Evolutionary conservation across 768 basidiomycete species (phyloP).

Genomic region (Psilocybe cyanescens): DNA sequence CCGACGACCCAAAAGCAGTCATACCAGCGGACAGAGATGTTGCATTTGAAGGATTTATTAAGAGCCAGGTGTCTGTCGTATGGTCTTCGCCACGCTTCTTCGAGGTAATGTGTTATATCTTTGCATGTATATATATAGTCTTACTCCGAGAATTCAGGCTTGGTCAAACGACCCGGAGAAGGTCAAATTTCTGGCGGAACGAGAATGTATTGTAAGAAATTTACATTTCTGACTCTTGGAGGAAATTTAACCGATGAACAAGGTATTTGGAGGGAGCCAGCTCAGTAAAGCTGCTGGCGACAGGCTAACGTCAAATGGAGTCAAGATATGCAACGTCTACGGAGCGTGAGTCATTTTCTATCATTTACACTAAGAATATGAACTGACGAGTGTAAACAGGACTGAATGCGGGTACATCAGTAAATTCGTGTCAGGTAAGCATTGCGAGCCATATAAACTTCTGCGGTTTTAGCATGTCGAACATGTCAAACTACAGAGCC

Average conservation of each 20-base stretch:
- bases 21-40: background rate
- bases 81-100: background rate
- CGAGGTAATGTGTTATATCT: background rate
- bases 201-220: background rate
- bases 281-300: background rate
- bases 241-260: background rate
- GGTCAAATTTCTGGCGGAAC: background rate
- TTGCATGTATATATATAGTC: background rate
- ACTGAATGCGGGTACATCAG: slow-evolving; percentile 4
- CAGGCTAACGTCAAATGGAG: background rate
- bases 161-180: slow-evolving; percentile 1
- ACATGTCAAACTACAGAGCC: background rate
- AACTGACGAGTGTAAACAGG: background rate
- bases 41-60: background rate
- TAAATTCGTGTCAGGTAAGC: background rate
- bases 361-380: no score
- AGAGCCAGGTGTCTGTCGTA: background rate
- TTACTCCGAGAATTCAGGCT: background rate
- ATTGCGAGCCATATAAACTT: no score
- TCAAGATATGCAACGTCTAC: slow-evolving; percentile 1
- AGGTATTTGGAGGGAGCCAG: background rate
- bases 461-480: no score
- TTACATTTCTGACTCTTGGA: background rate
- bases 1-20: background rate
- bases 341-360: background rate